Evolutionary conservation across 1,284 basidiomycete species (phyloP).

Genomic region (Apiotrichum mycotoxinovorans): DNA sequence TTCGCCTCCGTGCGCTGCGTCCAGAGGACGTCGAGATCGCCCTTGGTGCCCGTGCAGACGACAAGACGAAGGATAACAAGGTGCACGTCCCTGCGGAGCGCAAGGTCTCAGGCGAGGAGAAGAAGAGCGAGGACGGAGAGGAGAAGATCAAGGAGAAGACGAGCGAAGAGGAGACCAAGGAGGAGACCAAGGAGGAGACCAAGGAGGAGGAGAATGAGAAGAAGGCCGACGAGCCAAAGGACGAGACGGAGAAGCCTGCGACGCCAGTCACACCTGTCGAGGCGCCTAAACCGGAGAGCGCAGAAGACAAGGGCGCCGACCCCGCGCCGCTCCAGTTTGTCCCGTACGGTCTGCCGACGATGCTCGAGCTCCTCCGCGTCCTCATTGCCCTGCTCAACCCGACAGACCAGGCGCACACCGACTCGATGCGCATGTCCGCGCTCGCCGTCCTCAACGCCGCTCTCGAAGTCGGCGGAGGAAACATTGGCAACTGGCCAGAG

Average conservation of each 20-base stretch:
- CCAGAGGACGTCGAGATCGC: slow-evolving; percentile 37
- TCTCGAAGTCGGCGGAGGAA: slow-evolving; percentile 76
- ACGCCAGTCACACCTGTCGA: neutral
- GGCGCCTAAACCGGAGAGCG: too few relatives aligned
- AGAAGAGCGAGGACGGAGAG: slow-evolving; percentile 4
- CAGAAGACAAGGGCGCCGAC: neutral
- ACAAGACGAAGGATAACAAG: slow-evolving; percentile 25
- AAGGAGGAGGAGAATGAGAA: neutral
- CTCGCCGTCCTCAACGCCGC: slow-evolving; percentile 84
- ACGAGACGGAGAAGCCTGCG: neutral
- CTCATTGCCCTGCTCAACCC: slow-evolving; percentile 94
- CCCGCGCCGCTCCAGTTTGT: slow-evolving; percentile 32
- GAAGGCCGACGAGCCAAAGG: neutral
- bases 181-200: neutral
- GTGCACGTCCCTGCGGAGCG: slow-evolving; percentile 12
- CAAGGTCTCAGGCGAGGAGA: slow-evolving; percentile 12
- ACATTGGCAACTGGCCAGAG: slow-evolving; percentile 61
- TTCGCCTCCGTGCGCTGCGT: slow-evolving; percentile 63
- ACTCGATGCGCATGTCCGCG: slow-evolving; percentile 88
- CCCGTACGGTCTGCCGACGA: slow-evolving; percentile 83
- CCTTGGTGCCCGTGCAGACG: slow-evolving; percentile 27
- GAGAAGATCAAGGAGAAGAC: neutral
- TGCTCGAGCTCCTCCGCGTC: slow-evolving; percentile 88
- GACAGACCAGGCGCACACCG: slow-evolving; percentile 89
- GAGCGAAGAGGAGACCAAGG: neutral